Base-by-base conservation (phyloP, 169 alveolate genomes). In the Plasmodium inui region DNA sequence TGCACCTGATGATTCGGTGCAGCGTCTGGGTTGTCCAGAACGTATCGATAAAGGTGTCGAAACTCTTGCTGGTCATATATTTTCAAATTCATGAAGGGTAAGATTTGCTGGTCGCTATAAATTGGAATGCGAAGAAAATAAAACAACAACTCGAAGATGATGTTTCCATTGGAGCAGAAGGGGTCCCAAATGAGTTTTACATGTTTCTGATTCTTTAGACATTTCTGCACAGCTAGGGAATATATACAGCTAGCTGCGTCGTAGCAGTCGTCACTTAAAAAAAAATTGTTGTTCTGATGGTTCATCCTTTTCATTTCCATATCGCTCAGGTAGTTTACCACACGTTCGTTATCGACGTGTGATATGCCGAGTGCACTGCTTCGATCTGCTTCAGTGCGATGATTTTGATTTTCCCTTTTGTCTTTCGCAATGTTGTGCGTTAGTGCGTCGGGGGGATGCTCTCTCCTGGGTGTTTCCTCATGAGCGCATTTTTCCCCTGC, bases 71-170 rank as follows among this genome's bases (percentile, higher is more conserved):
- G 57, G 50, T 88, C 72, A 88, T 55, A 76, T 76, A 88, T 88
- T 61, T 88, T 88, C 72, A 88, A 79, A 88, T 88, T 88, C 94
- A 88, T 88, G 53, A 88, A 88, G 7, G 94, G 94, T 79, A 88
- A 34, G 26, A 88, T 78, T 67, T 88, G 90, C 2, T 88, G 44
- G n/a, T 88, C 72, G 39, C 53, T 76, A 76, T 79, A 88, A 26
- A 88, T 78, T 44, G 94, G 94, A 3, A 88, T 53, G 34, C 82
- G 80, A 28, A 88, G 41, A 22, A 88, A 57, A 88, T 72, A 78
- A 57, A 26, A 78, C 9, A 76, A 9, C 28, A 79, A 76, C 72
- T 88, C 94, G 70, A 88, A 88, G 19, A 88, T 88, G 39, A 88
- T 71, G 72, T 73, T 88, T 9, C 94, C 94, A 79, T 55, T 78